These are phyloP conservation scores for Cocos nucifera DNA, from an alignment of 176 grass and related monocot genomes.

Conservation along the genomic window DNA sequence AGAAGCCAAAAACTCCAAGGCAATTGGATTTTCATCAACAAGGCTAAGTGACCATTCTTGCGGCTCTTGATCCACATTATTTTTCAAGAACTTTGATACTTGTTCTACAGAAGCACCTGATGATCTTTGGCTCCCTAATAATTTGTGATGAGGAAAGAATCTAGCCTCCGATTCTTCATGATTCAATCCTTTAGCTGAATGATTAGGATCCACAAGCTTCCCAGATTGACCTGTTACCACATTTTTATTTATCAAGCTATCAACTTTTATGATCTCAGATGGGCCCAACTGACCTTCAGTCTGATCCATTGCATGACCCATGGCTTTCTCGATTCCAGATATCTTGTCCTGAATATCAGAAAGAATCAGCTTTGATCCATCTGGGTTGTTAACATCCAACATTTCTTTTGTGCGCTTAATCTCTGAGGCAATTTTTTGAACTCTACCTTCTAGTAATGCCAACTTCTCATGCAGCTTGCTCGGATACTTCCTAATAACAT, in stretches of 20 bases:
- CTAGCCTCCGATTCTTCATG: constrained; percentile 74
- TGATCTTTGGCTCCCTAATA: constrained; percentile 42
- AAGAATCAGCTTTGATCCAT: constrained; percentile 84
- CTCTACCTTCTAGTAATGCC: constrained; percentile 66
- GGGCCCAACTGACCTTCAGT: constrained; percentile 31
- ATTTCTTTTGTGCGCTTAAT: constrained; percentile 93
- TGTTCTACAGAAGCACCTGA: constrained; percentile 29
- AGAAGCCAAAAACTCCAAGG: constrained; percentile 78
- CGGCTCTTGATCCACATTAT: constrained; percentile 1
- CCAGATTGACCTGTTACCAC: constrained; percentile 5
- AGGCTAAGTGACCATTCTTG: constrained; percentile 5
- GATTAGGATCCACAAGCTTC: constrained; percentile 21
- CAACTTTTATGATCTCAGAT: constrained; percentile 28
- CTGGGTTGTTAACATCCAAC: constrained; percentile 70
- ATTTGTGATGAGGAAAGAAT: constrained; percentile 87
- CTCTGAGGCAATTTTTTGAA: constrained; percentile 91
- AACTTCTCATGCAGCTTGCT: constrained; percentile 87
- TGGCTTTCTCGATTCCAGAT: constrained; percentile 69
- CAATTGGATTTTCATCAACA: constrained; percentile 51
- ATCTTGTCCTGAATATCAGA: constrained; percentile 89
- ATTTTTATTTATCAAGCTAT: constrained; percentile 13
- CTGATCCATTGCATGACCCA: constrained; percentile 63
- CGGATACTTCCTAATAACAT: constrained; percentile 39
- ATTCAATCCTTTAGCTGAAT: constrained; percentile 48
- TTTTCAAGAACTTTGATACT: background rate